Conservation (phyloP, 768 basidiomycete genomes). For the Mycena rosella region DNA sequence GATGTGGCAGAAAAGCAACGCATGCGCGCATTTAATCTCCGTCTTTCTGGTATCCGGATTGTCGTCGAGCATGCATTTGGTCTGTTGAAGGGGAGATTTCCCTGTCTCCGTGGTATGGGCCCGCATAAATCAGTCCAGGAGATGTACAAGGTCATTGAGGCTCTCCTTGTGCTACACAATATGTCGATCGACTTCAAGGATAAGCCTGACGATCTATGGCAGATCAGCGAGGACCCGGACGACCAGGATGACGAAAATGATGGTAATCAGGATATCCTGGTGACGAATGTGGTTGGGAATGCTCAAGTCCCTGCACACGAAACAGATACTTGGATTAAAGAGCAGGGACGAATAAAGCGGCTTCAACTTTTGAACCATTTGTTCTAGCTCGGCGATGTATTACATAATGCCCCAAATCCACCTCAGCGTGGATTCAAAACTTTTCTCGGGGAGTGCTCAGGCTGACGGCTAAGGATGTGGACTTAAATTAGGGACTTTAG, state of each 20-base stretch:
- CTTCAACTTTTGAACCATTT: neutral
- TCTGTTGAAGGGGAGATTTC: slow-evolving; percentile 45
- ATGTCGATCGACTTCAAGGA: slow-evolving; percentile 39
- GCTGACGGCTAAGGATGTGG: too few species aligned
- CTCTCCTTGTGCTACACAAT: slow-evolving; percentile 43
- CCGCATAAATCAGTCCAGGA: slow-evolving; percentile 35
- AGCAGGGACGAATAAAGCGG: slow-evolving; percentile 8
- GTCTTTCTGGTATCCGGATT: slow-evolving; percentile 38
- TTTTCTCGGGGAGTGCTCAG: too few species aligned
- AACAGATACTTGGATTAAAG: slow-evolving; percentile 8
- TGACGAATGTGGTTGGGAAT: slow-evolving; percentile 4
- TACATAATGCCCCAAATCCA: too few species aligned
- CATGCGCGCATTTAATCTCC: slow-evolving; percentile 37
- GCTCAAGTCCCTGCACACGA: slow-evolving; percentile 4
- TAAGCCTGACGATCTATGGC: slow-evolving; percentile 26
- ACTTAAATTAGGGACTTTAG: too few species aligned
- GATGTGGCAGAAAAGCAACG: neutral
- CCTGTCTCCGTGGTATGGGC: slow-evolving; percentile 32
- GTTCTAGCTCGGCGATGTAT: too few species aligned
- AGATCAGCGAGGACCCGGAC: slow-evolving; percentile 2
- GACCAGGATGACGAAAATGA: slow-evolving; percentile 6
- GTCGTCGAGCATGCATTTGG: slow-evolving; percentile 49
- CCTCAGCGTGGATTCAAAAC: too few species aligned
- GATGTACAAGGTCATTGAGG: slow-evolving; percentile 38
- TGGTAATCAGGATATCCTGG: neutral